A percentile compares a stretch with the other conserved stretches of the same genome.
These are phyloP conservation scores for Candida pini DNA, from an alignment of 805 yeast species.

Conservation along the genomic window DNA sequence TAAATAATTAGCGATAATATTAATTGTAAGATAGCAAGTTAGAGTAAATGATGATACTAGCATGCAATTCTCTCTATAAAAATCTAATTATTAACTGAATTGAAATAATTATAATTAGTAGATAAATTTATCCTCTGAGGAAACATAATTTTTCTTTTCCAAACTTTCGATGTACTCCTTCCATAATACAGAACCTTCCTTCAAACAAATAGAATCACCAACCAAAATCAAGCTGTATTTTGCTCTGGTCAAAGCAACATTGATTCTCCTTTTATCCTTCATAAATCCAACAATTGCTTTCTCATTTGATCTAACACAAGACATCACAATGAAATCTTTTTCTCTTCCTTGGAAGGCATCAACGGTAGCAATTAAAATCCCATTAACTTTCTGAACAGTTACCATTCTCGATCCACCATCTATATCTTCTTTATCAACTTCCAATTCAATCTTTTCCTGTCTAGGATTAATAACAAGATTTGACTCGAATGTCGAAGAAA, in stretches of 20 bases:
- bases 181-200: constrained; percentile 45
- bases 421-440: constrained; percentile 59
- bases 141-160: constrained; percentile 29
- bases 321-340: constrained; percentile 70
- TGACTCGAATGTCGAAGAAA: constrained; percentile 43
- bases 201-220: constrained; percentile 53
- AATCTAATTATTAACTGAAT: too few species aligned
- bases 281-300: constrained; percentile 56
- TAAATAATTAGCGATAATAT: background rate
- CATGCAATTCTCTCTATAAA: background rate
- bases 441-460: constrained; percentile 39
- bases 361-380: constrained; percentile 51
- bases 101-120: too few species aligned
- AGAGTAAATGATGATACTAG: too few species aligned
- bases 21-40: background rate
- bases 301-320: constrained; percentile 69
- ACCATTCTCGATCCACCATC: constrained; percentile 34
- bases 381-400: constrained; percentile 42
- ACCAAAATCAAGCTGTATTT: constrained; percentile 53
- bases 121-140: too few species aligned
- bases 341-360: constrained; percentile 94
- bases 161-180: constrained; percentile 39
- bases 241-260: constrained; percentile 71
- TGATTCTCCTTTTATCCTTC: constrained; percentile 54
- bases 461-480: constrained; percentile 55